phyloP scores from a whole-genome alignment of 495 filamentous ascomycete species.

The Amniculicola lignicola region DNA sequence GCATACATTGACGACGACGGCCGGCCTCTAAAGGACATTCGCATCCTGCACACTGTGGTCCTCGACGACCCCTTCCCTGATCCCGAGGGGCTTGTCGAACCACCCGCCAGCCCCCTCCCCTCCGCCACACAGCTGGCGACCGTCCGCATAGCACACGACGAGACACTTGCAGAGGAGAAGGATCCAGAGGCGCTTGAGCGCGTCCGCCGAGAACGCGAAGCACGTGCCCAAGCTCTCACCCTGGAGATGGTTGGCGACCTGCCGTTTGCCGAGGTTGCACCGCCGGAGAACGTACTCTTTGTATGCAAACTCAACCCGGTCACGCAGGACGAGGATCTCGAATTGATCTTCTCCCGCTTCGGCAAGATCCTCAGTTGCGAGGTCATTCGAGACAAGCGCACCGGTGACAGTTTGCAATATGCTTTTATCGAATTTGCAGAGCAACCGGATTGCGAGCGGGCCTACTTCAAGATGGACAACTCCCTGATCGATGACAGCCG shows the following conservation, averaged over 20 bases:
- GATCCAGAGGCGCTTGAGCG: conserved; percentile 77
- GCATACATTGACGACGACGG: conserved; percentile 81
- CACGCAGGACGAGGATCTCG: conserved; percentile 89
- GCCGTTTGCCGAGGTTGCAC: conserved; percentile 96
- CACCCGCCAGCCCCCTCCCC: conserved; percentile 75
- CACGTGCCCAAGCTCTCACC: conserved; percentile 88
- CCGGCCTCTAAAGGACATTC: conserved; percentile 83
- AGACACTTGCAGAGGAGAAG: conserved; percentile 70
- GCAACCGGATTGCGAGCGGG: conserved; percentile 86
- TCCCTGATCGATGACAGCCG: conserved; percentile 96
- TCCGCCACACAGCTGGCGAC: conserved; percentile 84
- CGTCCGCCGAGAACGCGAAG: conserved; percentile 81
- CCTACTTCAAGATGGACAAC: conserved; percentile 97
- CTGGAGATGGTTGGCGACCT: conserved; percentile 97
- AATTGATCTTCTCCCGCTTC: conserved; percentile 95
- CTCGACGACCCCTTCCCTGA: conserved; percentile 88
- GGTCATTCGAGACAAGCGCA: conserved; percentile 91
- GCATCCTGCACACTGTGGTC: conserved; percentile 84
- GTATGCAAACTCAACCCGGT: conserved; percentile 99
- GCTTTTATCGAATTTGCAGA: conserved; percentile 97
- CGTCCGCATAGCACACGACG: conserved; percentile 86
- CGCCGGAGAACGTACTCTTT: conserved; percentile 94
- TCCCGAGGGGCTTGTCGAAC: conserved; percentile 68
- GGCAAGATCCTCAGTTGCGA: conserved; percentile 94
- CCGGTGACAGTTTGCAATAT: conserved; percentile 93